Percentiles rank a stretch among this genome's conserved stretches.
phyloP scores from a whole-genome alignment of 768 basidiomycete genomes.

The Pisolithus sp. region DNA sequence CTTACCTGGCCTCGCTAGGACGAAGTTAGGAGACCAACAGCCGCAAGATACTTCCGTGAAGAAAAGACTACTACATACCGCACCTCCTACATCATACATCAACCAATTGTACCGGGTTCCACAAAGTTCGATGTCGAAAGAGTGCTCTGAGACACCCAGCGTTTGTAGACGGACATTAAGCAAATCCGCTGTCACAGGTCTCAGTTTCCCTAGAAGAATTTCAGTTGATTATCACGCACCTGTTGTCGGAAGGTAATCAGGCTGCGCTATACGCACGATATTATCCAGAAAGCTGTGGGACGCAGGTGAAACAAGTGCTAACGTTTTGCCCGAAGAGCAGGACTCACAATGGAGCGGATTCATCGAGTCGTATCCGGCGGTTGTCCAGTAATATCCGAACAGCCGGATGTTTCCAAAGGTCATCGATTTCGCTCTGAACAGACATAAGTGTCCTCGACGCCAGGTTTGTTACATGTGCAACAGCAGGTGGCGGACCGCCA shows the following conservation, averaged over 20 bases:
- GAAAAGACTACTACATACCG: constrained; percentile 40
- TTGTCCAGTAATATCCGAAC: constrained; percentile 51
- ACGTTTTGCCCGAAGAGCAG: not conserved
- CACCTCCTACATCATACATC: constrained; percentile 80
- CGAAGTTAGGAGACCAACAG: constrained; percentile 6
- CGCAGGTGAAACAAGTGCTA: not conserved
- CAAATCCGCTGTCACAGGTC: constrained; percentile 52
- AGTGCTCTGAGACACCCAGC: constrained; percentile 71
- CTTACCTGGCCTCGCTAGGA: constrained; percentile 56
- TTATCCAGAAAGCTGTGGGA: constrained; percentile 57
- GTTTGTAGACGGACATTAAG: constrained; percentile 77
- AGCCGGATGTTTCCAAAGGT: constrained; percentile 66
- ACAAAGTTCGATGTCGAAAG: constrained; percentile 59
- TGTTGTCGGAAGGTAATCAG: constrained; percentile 66
- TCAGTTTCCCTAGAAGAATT: not conserved
- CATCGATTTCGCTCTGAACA: constrained; percentile 45
- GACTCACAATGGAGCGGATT: constrained; percentile 69
- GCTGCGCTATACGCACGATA: constrained; percentile 57
- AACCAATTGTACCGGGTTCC: constrained; percentile 67
- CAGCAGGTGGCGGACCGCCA: constrained; percentile 23
- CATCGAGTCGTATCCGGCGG: constrained; percentile 62
- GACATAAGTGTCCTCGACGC: constrained; percentile 51
- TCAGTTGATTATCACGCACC: constrained; percentile 31
- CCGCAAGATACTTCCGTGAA: not conserved
- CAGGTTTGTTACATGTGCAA: constrained; percentile 42